Evolutionary conservation across 2,329 filamentous ascomycete species (phyloP).

Genomic region (Bipolaris victoriae): DNA sequence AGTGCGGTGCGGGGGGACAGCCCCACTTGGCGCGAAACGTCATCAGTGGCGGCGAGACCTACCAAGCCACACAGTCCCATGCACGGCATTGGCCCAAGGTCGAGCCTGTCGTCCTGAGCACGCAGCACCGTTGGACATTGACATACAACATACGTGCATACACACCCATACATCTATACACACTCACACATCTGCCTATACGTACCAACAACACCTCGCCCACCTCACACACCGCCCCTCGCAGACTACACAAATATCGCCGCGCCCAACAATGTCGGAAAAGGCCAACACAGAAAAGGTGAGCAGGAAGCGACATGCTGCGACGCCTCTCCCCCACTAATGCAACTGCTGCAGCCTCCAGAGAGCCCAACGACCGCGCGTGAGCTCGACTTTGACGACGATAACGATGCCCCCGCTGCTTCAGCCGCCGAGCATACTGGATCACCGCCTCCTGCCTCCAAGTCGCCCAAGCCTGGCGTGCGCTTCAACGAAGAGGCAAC

Average conservation of each 20-base stretch:
- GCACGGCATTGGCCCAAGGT: slow-evolving; percentile 11
- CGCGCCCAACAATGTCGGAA: slow-evolving; percentile 24
- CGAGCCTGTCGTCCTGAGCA: slow-evolving; percentile 6
- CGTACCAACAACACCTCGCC: neutral
- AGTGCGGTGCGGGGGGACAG: neutral
- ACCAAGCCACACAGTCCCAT: slow-evolving; percentile 21
- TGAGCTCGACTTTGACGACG: slow-evolving; percentile 64
- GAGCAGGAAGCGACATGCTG: neutral
- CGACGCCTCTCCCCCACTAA: slow-evolving; percentile 6
- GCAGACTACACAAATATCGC: neutral
- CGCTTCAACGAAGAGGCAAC: slow-evolving; percentile 55
- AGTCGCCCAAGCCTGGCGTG: slow-evolving; percentile 52
- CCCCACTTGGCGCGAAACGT: slow-evolving; percentile 23
- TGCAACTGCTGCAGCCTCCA: slow-evolving; percentile 22
- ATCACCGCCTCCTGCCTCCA: slow-evolving; percentile 48
- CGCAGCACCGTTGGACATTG: neutral
- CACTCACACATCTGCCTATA: too few relatives aligned
- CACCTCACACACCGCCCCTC: neutral
- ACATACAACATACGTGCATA: neutral
- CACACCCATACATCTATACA: neutral
- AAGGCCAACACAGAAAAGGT: slow-evolving; percentile 24
- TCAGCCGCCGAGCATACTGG: slow-evolving; percentile 30
- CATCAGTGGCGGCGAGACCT: slow-evolving; percentile 20
- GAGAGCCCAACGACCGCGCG: slow-evolving; percentile 59
- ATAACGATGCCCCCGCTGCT: slow-evolving; percentile 53